phyloP scores from a whole-genome alignment of 1,284 basidiomycete genomes.

The Malassezia obtusa region DNA sequence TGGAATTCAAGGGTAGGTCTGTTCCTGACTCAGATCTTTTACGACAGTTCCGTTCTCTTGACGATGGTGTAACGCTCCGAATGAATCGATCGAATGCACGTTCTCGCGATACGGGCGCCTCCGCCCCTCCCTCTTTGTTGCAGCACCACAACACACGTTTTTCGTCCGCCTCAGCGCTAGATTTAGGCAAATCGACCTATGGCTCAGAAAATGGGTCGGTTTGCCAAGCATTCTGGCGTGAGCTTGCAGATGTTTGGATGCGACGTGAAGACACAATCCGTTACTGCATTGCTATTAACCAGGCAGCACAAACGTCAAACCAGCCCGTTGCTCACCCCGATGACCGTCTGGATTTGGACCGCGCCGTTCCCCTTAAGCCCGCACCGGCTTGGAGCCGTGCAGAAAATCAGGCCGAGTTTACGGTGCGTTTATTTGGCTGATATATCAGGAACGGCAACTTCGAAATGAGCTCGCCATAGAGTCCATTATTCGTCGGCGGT shows the following conservation, averaged over 20 bases:
- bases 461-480: constrained; percentile 40
- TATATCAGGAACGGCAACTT: constrained; percentile 24
- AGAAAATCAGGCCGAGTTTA: constrained; percentile 11
- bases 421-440: constrained; percentile 13
- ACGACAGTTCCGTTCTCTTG: constrained; percentile 36
- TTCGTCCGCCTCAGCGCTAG: constrained; percentile 19
- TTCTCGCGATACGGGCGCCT: constrained; percentile 28
- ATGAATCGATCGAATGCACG: constrained; percentile 33
- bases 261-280: constrained; percentile 33
- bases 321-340: constrained; percentile 4
- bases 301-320: neutral
- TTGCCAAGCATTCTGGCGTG: constrained; percentile 31
- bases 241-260: constrained; percentile 33
- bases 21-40: constrained; percentile 21
- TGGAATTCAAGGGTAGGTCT: constrained; percentile 27
- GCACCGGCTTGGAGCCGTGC: neutral
- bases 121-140: constrained; percentile 28
- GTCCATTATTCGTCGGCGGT: constrained; percentile 30
- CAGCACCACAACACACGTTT: constrained; percentile 12
- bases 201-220: constrained; percentile 17
- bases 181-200: constrained; percentile 37
- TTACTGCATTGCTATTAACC: constrained; percentile 29
- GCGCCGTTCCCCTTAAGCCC: neutral
- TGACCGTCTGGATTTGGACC: constrained; percentile 25
- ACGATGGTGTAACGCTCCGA: constrained; percentile 36